Evolutionary conservation across 2,329 filamentous ascomycete genomes (phyloP).

Genomic region (Aurifilum marmelostoma): DNA sequence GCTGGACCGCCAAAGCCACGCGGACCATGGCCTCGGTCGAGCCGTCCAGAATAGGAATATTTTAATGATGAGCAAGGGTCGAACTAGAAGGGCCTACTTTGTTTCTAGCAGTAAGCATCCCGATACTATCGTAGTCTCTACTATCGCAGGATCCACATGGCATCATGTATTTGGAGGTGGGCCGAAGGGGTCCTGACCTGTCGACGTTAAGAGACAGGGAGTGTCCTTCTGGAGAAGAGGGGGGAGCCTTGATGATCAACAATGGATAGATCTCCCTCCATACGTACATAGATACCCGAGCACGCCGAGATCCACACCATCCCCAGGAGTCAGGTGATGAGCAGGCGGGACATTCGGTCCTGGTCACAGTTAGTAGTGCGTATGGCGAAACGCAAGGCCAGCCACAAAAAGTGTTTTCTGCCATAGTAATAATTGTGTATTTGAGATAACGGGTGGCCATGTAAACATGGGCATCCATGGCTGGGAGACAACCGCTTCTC

Average conservation of each 20-base stretch:
- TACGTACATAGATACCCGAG: not conserved
- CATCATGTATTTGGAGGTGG: not conserved
- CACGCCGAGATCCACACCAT: not conserved
- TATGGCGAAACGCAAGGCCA: not conserved
- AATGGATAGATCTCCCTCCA: not conserved
- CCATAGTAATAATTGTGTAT: not conserved
- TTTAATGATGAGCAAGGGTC: not conserved
- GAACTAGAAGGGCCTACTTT: not conserved
- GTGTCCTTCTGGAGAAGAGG: not conserved
- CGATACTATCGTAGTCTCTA: not conserved
- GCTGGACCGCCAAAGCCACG: not conserved
- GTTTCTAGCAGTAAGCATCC: not conserved
- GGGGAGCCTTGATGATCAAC: not conserved
- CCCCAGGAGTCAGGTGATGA: not conserved
- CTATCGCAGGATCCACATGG: not conserved
- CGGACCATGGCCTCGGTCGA: not conserved
- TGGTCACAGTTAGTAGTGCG: not conserved
- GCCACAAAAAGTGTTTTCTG: not conserved
- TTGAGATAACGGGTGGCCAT: not conserved
- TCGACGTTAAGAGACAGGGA: constrained; percentile 11
- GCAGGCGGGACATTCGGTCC: not conserved
- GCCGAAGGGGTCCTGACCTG: not conserved
- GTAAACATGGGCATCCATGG: constrained; percentile 10
- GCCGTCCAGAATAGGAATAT: not conserved
- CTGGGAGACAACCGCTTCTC: not conserved